A percentile compares a stretch with the other conserved stretches of the same genome.
These are phyloP conservation scores for Amphichorda felina DNA, from an alignment of 2,329 filamentous ascomycete species.

Conservation along the genomic window DNA sequence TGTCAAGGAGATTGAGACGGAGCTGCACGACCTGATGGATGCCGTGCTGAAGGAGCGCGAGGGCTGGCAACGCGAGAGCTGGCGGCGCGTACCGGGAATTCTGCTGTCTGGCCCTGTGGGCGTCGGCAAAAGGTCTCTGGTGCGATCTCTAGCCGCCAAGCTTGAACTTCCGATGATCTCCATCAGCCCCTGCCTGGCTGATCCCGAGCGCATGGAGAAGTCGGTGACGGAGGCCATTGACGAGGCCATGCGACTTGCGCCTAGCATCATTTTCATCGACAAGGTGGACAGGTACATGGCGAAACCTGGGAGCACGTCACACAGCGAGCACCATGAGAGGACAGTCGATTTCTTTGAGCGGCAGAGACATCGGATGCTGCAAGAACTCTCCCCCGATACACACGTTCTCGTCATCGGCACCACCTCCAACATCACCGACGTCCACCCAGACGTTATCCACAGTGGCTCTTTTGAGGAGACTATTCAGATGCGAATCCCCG, in stretches of 20 bases:
- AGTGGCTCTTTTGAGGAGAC: conserved; percentile 72
- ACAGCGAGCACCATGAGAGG: conserved; percentile 81
- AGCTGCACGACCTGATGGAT: neutral
- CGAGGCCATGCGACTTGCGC: conserved; percentile 73
- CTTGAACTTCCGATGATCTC: conserved; percentile 64
- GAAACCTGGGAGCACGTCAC: conserved; percentile 63
- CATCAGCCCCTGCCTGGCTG: conserved; percentile 20
- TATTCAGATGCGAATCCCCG: conserved; percentile 80
- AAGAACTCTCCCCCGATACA: conserved; percentile 53
- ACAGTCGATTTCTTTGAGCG: conserved; percentile 74
- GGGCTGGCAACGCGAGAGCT: neutral
- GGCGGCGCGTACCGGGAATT: conserved; percentile 36
- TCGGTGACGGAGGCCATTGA: conserved; percentile 39
- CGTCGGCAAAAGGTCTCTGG: conserved; percentile 70
- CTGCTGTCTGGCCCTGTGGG: conserved; percentile 69
- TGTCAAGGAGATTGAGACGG: conserved; percentile 9
- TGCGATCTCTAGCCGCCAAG: conserved; percentile 60
- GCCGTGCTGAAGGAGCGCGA: neutral
- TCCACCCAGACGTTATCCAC: conserved; percentile 67
- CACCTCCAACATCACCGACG: conserved; percentile 75
- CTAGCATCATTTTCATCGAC: conserved; percentile 84
- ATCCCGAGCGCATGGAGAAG: conserved; percentile 26
- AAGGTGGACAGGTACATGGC: conserved; percentile 79
- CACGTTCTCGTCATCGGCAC: conserved; percentile 85
- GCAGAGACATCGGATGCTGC: conserved; percentile 73